phyloP scores from a whole-genome alignment of 2,329 filamentous ascomycete species.

The Botrytis medusae region DNA sequence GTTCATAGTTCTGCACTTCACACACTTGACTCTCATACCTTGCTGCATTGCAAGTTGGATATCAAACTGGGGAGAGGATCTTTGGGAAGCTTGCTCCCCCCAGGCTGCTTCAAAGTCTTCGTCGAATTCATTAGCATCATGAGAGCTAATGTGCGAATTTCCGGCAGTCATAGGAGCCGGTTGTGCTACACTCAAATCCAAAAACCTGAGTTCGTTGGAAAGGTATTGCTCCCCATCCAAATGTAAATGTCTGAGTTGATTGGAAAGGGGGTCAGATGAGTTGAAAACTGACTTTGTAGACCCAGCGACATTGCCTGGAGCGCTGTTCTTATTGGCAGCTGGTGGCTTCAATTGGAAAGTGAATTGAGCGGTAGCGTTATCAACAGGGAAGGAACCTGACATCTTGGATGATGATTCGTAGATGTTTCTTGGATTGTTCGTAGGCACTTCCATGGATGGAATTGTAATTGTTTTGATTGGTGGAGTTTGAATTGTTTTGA shows the following conservation, averaged over 20 bases:
- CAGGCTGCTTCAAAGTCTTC: not conserved
- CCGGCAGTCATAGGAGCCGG: accelerated
- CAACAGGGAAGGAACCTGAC: not conserved
- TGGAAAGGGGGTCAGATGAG: not conserved
- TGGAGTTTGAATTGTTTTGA: not conserved
- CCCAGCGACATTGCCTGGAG: too few relatives aligned
- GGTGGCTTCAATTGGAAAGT: not conserved
- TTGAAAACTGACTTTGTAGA: accelerated
- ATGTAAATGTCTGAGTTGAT: not conserved
- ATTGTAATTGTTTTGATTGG: not conserved
- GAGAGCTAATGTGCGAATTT: too few relatives aligned
- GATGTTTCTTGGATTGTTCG: not conserved
- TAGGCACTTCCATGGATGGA: too few relatives aligned
- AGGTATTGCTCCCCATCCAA: not conserved
- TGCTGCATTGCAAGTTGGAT: not conserved
- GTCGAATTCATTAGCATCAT: not conserved
- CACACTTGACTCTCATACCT: not conserved
- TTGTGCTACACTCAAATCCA: not conserved
- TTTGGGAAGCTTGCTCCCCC: not conserved
- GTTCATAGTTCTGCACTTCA: not conserved
- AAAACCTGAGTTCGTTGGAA: not conserved
- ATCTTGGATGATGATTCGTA: not conserved
- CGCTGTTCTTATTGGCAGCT: not conserved
- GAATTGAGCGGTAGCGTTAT: not conserved
- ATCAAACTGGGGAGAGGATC: accelerated